Evolutionary conservation across 305 asterid genomes (phyloP).

Genomic region (Fraxinus xanthoxyloides): DNA sequence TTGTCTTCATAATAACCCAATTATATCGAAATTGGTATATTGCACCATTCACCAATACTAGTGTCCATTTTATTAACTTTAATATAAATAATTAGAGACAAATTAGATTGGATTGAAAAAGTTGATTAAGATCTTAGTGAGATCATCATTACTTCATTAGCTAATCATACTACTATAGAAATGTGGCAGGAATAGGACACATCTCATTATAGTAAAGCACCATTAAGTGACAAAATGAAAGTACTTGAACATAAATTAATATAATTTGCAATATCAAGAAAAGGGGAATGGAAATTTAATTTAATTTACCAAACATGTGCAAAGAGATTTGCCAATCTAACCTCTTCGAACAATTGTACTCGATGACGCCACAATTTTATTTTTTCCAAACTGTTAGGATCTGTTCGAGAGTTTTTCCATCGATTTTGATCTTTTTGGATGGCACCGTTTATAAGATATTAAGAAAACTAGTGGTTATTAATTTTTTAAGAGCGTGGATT

Average conservation of each 20-base stretch:
- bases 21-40: not conserved
- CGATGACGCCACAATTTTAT: not conserved
- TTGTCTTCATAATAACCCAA: slow-evolving; percentile 20
- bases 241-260: not conserved
- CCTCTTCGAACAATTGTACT: not conserved
- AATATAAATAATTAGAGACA: not conserved
- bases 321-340: not conserved
- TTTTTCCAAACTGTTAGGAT: not conserved
- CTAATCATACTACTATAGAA: not conserved
- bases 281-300: not conserved
- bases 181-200: not conserved
- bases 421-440: no score
- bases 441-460: not conserved
- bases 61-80: not conserved
- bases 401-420: not conserved
- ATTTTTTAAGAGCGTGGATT: not conserved
- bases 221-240: not conserved
- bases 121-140: not conserved
- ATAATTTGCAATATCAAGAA: not conserved
- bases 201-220: not conserved
- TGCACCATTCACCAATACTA: not conserved
- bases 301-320: not conserved
- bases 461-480: not conserved
- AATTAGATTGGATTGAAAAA: not conserved
- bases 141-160: not conserved